These are phyloP conservation scores for Rhynchosporium agropyri DNA, from an alignment of 2,329 filamentous ascomycete species.

Conservation along the genomic window DNA sequence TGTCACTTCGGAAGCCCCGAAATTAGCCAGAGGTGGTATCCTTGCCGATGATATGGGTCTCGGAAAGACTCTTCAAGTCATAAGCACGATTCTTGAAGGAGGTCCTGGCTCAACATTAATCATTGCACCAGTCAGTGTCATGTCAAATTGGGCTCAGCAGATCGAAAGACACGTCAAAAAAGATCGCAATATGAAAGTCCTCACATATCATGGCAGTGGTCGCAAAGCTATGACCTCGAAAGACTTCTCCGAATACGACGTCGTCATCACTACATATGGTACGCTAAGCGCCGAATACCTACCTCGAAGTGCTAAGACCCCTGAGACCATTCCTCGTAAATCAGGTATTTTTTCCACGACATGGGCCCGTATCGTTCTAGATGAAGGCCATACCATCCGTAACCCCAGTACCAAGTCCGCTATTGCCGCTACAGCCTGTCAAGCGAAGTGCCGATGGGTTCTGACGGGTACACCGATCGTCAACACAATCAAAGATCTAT, in stretches of 20 bases:
- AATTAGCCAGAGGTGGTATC: conserved; percentile 77
- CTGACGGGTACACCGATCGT: conserved; percentile 82
- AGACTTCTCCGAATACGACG: conserved; percentile 67
- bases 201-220: conserved; percentile 72
- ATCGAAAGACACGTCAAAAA: conserved; percentile 70
- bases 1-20: conserved; percentile 57
- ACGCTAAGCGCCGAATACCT: conserved; percentile 70
- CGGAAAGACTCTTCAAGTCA: conserved; percentile 85
- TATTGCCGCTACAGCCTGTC: conserved; percentile 66
- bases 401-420: conserved; percentile 75
- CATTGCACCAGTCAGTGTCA: conserved; percentile 78
- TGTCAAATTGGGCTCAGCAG: conserved; percentile 89
- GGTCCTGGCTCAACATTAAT: conserved; percentile 70
- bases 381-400: conserved; percentile 82
- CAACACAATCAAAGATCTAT: conserved; percentile 80
- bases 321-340: conserved; percentile 46
- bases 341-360: conserved; percentile 62
- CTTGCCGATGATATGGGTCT: conserved; percentile 94
- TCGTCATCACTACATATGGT: conserved; percentile 85
- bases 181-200: conserved; percentile 64
- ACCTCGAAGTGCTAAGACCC: conserved; percentile 48
- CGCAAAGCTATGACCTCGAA: conserved; percentile 56
- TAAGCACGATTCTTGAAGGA: conserved; percentile 70
- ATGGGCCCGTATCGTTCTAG: conserved; percentile 80
- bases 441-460: conserved; percentile 76